Evolutionary conservation across 768 basidiomycete genomes (phyloP), one percentile per base, ranked within the genome.

Genomic region (Fibroporia radiculosa): DNA sequence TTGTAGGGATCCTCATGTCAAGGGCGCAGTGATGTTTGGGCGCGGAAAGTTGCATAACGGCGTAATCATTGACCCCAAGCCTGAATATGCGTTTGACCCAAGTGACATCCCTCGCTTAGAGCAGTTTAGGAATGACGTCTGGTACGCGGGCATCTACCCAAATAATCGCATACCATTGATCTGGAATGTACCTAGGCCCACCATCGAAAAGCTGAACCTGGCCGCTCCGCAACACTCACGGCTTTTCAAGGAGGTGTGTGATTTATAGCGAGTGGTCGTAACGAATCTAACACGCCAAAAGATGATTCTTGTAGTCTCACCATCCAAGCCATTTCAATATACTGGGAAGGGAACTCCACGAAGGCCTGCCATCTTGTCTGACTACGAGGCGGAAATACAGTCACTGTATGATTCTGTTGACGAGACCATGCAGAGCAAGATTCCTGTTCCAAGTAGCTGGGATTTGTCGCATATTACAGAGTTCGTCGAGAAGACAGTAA

Each of bases 161-260:
- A n/a, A n/a, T n/a, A n/a, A n/a, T n/a, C n/a, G n/a, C n/a, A n/a
- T n/a, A n/a, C n/a, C n/a, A n/a, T n/a, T n/a, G n/a, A n/a, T n/a
- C n/a, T n/a, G n/a, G n/a, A n/a, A n/a, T n/a, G 14, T 14, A 1
- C 25, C 13, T 24, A 54, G 53, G 53, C 49, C 49, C 4, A 67
- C 60, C 11, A 56, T 74, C 3, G 63, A 71, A 50, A 47, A 61
- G 38, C 58, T 66, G 47, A 75, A 74, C 46, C 52, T 50, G 14
- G 63, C 55, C 33, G 70, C 72, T 0, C 73, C 74, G 6, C 55
- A 62, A 19, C 71, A 74, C 49, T 72, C 70, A 6, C 52, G 70
- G 22, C 52, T 75, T 10, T 72, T 72, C 58, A 73, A 73, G 50
- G 71, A 74, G 66, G 71, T 69, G 19, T 11, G 22, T n/a, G n/a